These are phyloP conservation scores for Psophocarpus tetragonolobus DNA, from an alignment of 306 rosid species.

Conservation along the genomic window DNA sequence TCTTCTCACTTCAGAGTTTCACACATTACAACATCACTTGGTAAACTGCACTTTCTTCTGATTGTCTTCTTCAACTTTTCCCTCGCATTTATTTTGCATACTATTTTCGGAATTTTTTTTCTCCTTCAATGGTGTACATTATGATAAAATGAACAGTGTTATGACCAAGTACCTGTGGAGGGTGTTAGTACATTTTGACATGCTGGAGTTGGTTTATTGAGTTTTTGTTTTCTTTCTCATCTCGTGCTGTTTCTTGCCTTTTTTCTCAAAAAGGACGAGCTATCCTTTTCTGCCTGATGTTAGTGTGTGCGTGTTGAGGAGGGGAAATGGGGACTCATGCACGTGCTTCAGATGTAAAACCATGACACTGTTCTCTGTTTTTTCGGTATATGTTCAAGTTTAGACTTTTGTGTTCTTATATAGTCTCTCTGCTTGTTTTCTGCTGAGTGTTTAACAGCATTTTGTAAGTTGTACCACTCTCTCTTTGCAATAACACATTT, in stretches of 20 bases:
- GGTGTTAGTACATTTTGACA: not conserved
- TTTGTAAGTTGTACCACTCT: not conserved
- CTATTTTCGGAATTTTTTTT: not conserved
- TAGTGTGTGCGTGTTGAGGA: constrained; percentile 15
- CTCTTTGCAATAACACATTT: not conserved
- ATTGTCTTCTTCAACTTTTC: not conserved
- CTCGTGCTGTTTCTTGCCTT: not conserved
- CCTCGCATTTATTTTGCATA: not conserved
- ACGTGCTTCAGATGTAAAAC: constrained; percentile 9
- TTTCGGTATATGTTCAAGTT: not conserved
- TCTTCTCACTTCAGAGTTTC: not conserved
- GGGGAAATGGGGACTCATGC: constrained; percentile 1
- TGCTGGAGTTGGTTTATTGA: not conserved
- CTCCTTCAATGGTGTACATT: not conserved
- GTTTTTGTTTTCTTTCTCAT: not conserved
- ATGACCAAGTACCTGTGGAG: not conserved
- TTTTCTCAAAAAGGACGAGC: not conserved
- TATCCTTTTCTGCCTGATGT: not conserved
- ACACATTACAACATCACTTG: not conserved
- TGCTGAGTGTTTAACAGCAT: not conserved
- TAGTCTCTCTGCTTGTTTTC: not conserved
- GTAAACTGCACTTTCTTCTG: not conserved
- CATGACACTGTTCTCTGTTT: constrained; percentile 1
- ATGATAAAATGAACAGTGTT: not conserved
- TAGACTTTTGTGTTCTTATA: not conserved